Base-by-base conservation (phyloP, 1,139 yeast genomes). In the Geotrichum histeridarum region DNA sequence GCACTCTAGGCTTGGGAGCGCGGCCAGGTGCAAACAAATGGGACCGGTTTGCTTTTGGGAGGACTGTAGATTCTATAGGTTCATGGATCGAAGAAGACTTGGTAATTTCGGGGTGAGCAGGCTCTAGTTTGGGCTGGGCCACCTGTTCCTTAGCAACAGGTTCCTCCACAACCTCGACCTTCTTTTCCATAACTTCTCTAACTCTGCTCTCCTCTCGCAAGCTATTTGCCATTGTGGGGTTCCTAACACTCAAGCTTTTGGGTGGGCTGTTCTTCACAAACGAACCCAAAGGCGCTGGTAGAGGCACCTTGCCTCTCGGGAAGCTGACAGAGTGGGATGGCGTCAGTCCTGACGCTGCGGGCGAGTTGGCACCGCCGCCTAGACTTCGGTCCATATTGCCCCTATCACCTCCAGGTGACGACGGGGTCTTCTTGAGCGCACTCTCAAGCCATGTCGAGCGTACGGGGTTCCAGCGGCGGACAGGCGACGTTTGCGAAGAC, bases 391-490 rank as follows among this genome's bases (percentile, higher is more conserved):
- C 27, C 27, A 12, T 7, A 15, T 6, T 15, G n/a, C 39, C 30
- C 8, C 48, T 27, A 11, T 50, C 48, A 22, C 32, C 27, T 7
- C 51, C 47, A 36, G 50, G 50, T 11, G 48, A 38, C 22, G 60
- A 57, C 6, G 61, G 57, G 31, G 59, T 63, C 47, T 62, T 63
- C 53, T 59, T 63, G 41, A 66, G 51, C 3, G 69, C 69, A 51
- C 67, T 64, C 50, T 66, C 69, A 17, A 66, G 54, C 69, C 69
- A 66, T 1, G 68, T 63, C 6, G 67, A 61, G 22, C 66, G 57
- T 1, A 57, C 60, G 7, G 68, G 67, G 47, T 65, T 64, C 63
- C 65, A 61, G 15, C 64, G 27, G 9, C 52, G 52, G 1, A 53
- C 33, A 14, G 41, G 31, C 9, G 55, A 36, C 15, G 42, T 18